phyloP scores from a whole-genome alignment of 345 rosid species.

The Dovyalis caffra region DNA sequence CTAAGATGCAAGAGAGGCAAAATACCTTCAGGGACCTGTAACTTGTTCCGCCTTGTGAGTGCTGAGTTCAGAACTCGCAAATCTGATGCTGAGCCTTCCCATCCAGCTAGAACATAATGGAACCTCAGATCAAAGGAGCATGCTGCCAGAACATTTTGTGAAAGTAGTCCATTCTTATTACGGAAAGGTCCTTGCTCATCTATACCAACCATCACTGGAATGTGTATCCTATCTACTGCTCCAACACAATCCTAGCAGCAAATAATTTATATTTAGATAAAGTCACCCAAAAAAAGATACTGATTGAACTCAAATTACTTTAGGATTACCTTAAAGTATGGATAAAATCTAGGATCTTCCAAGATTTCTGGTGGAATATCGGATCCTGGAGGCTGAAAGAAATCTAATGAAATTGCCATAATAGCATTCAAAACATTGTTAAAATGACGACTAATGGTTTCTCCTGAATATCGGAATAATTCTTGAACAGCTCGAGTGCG shows the following conservation, averaged over 20 bases:
- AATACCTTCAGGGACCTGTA: conserved; percentile 77
- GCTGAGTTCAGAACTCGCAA: conserved; percentile 73
- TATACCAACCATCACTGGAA: conserved; percentile 86
- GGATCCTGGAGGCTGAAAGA: conserved; percentile 57
- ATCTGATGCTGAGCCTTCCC: conserved; percentile 96
- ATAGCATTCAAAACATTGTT: conserved; percentile 86
- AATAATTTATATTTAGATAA: conserved; percentile 19
- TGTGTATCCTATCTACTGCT: conserved; percentile 76
- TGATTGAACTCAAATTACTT: background rate
- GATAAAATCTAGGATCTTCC: conserved; percentile 54
- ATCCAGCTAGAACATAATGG: conserved; percentile 85
- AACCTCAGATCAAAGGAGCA: conserved; percentile 81
- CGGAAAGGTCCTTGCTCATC: conserved; percentile 96
- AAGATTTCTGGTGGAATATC: conserved; percentile 49
- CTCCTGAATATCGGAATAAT: conserved; percentile 72
- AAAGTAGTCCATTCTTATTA: conserved; percentile 59
- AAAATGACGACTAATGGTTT: conserved; percentile 92
- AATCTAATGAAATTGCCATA: conserved; percentile 63
- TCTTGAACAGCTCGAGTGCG: conserved; percentile 92
- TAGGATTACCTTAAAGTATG: conserved; percentile 68
- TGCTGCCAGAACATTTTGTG: conserved; percentile 83
- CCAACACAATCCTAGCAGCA: conserved; percentile 70
- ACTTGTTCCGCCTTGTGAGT: conserved; percentile 61
- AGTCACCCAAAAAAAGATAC: background rate
- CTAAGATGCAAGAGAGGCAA: background rate